A percentile compares a stretch with the other conserved stretches of the same genome.
Evolutionary conservation across 768 basidiomycete genomes (phyloP).

Genomic region (Baorangia bicolor): DNA sequence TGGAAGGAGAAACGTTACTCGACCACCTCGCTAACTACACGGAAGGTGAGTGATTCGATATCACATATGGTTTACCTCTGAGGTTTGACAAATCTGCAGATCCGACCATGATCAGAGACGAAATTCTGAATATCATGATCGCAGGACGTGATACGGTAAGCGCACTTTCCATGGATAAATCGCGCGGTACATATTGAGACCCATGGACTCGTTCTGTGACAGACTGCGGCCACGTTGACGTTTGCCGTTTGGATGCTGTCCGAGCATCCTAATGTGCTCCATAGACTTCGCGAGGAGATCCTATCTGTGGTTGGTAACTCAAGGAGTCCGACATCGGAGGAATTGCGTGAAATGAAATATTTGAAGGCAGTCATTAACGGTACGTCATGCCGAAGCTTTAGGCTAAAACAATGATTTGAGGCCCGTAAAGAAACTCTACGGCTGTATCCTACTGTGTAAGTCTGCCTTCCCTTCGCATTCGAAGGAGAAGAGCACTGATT

Average conservation of each 20-base stretch:
- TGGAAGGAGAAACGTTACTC: no score
- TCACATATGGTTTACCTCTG: no score
- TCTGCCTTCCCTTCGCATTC: neutral
- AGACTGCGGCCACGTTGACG: constrained; percentile 34
- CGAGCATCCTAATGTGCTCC: constrained; percentile 29
- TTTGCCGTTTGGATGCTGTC: constrained; percentile 30
- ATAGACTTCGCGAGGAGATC: constrained; percentile 34
- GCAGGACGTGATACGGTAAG: no score
- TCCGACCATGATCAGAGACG: no score
- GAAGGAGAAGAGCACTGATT: constrained; percentile 1
- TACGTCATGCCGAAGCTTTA: constrained; percentile 2
- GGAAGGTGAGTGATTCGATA: no score
- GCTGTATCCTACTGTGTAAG: constrained; percentile 35
- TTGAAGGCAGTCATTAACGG: constrained; percentile 39
- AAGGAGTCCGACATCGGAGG: constrained; percentile 29
- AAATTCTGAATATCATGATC: no score
- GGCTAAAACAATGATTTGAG: neutral
- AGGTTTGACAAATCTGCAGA: no score
- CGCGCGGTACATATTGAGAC: neutral
- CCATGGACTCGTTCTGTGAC: neutral
- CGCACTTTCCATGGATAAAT: no score
- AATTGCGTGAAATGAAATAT: constrained; percentile 40
- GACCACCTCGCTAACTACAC: no score
- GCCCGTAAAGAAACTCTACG: constrained; percentile 29
- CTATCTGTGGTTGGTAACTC: constrained; percentile 26